Percentiles rank a stretch among this genome's conserved stretches.
phyloP scores from a whole-genome alignment of 192 early-diverging fungal genomes.

The Radiomyces spectabilis region DNA sequence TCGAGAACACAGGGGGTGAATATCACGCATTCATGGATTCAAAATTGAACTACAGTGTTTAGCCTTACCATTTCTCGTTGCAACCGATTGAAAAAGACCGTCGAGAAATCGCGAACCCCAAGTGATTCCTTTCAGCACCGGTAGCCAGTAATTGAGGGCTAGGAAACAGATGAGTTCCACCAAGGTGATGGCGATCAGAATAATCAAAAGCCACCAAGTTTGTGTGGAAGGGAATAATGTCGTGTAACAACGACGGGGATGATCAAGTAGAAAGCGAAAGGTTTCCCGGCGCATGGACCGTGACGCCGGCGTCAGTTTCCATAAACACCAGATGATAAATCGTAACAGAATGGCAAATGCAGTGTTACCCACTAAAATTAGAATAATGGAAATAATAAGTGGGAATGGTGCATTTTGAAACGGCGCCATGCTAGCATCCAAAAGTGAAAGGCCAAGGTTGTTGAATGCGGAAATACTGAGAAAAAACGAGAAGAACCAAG shows the following conservation, averaged over 20 bases:
- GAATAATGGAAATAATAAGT: slow-evolving; percentile 10
- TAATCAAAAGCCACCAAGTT: slow-evolving; percentile 23
- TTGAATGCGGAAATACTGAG: slow-evolving; percentile 19
- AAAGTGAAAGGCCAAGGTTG: slow-evolving; percentile 13
- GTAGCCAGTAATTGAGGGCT: slow-evolving; percentile 22
- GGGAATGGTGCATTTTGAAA: slow-evolving; percentile 16
- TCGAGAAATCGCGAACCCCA: slow-evolving; percentile 25
- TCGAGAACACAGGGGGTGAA: too few species aligned
- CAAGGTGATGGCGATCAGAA: slow-evolving; percentile 20
- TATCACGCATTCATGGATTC: too few species aligned
- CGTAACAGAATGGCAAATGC: slow-evolving; percentile 24
- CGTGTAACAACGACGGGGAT: slow-evolving; percentile 28
- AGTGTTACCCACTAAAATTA: slow-evolving; percentile 26
- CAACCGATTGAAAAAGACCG: slow-evolving; percentile 25
- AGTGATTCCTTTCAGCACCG: slow-evolving; percentile 12
- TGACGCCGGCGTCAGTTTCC: slow-evolving; percentile 8
- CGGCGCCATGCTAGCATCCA: slow-evolving; percentile 21
- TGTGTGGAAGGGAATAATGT: slow-evolving; percentile 25
- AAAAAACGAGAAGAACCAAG: slow-evolving; percentile 27
- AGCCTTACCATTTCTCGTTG: slow-evolving; percentile 22
- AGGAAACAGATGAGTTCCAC: slow-evolving; percentile 18
- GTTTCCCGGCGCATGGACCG: slow-evolving; percentile 17
- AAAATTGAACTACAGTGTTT: too few species aligned
- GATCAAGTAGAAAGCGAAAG: slow-evolving; percentile 19
- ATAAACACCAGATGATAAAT: slow-evolving; percentile 22